Percentiles rank a stretch among this genome's conserved stretches.
phyloP scores from a whole-genome alignment of 1,284 basidiomycete genomes.

The Singerocomus inundabilis region DNA sequence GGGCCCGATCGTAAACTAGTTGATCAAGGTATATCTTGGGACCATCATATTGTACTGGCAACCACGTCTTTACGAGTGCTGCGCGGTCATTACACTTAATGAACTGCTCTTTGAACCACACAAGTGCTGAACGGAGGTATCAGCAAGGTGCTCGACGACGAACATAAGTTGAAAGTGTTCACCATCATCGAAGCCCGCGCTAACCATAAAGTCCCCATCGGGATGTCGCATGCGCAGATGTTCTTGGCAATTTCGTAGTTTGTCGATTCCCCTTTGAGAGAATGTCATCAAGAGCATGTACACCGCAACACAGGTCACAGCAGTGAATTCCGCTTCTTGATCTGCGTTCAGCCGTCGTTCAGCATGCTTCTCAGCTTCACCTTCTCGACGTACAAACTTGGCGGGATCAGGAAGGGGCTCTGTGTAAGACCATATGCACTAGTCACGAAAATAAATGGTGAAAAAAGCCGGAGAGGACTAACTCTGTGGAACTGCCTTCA shows the following conservation, averaged over 20 bases:
- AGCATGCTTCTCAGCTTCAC: slow-evolving; percentile 70
- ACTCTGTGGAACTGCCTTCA: slow-evolving; percentile 78
- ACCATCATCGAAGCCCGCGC: slow-evolving; percentile 80
- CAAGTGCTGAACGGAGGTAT: slow-evolving; percentile 46
- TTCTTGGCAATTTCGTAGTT: slow-evolving; percentile 66
- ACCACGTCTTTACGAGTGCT: slow-evolving; percentile 76
- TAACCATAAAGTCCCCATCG: slow-evolving; percentile 66
- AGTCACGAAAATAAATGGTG: slow-evolving; percentile 2
- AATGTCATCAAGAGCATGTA: slow-evolving; percentile 95
- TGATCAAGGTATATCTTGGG: slow-evolving; percentile 77
- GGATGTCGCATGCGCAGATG: slow-evolving; percentile 76
- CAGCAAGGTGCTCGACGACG: neutral
- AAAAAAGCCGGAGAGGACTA: slow-evolving; percentile 31
- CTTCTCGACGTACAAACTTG: slow-evolving; percentile 67
- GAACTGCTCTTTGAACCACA: slow-evolving; percentile 78
- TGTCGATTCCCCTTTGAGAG: slow-evolving; percentile 87
- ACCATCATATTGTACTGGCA: slow-evolving; percentile 69
- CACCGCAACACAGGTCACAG: slow-evolving; percentile 82
- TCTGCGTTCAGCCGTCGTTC: slow-evolving; percentile 64
- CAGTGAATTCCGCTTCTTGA: slow-evolving; percentile 74
- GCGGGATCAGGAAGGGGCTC: slow-evolving; percentile 73
- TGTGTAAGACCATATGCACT: slow-evolving; percentile 28
- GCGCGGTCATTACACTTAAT: slow-evolving; percentile 75
- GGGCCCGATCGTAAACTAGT: slow-evolving; percentile 77
- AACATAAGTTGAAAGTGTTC: slow-evolving; percentile 17